These are phyloP conservation scores for Ceratocystis smalleyi DNA, from an alignment of 2,329 filamentous ascomycete genomes.

Conservation along the genomic window DNA sequence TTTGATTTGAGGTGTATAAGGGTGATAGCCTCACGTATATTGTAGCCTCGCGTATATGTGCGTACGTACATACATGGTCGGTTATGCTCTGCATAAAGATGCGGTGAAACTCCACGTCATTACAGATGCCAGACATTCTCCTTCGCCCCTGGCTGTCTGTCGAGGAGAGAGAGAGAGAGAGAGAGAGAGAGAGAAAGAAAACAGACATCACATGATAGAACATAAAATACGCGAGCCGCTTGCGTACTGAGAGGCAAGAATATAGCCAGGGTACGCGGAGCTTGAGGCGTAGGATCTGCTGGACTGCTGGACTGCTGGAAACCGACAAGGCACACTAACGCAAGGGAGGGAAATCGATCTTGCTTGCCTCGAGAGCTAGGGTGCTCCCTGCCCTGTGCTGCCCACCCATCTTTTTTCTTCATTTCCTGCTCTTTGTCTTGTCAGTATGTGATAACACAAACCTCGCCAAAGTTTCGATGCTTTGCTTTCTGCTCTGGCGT, in stretches of 20 bases:
- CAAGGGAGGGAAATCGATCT: conserved; percentile 1
- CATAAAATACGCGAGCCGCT: not conserved
- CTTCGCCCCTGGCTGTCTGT: too few species aligned
- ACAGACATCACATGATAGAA: too few species aligned
- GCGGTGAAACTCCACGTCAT: not conserved
- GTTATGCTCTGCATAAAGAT: not conserved
- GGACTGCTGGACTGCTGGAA: too few species aligned
- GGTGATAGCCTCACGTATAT: not conserved
- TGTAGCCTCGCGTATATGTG: not conserved
- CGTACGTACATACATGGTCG: not conserved
- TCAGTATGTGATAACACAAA: not conserved
- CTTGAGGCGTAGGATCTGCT: too few species aligned
- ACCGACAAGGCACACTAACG: too few species aligned
- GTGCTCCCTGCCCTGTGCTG: not conserved
- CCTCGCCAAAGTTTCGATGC: not conserved
- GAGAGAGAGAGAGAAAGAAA: too few species aligned
- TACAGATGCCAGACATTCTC: not conserved
- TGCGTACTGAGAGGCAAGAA: not conserved
- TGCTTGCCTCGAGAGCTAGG: not conserved
- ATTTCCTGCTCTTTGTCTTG: not conserved
- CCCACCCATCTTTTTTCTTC: not conserved
- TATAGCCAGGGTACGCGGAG: too few species aligned
- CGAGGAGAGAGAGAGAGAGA: too few species aligned
- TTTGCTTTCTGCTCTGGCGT: not conserved
- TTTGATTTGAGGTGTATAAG: not conserved